Evolutionary conservation across 495 filamentous ascomycete species (phyloP).

Genomic region (Penicillium atrosanguineum): DNA sequence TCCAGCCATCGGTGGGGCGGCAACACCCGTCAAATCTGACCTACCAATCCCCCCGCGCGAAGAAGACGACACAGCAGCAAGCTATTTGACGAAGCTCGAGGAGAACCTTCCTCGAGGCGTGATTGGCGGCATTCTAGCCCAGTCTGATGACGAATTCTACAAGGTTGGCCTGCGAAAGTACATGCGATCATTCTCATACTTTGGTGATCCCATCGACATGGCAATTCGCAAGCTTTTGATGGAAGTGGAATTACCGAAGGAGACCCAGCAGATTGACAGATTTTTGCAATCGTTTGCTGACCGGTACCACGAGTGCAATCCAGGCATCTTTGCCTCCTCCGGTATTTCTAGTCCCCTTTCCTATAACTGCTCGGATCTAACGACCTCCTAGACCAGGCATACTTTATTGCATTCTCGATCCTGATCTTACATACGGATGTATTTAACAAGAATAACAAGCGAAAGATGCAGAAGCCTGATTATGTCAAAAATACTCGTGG

Average conservation of each 20-base stretch:
- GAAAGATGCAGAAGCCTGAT: conserved; percentile 96
- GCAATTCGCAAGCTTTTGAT: conserved; percentile 91
- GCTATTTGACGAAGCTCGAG: conserved; percentile 80
- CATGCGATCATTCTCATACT: conserved; percentile 91
- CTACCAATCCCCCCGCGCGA: conserved; percentile 71
- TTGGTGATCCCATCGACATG: conserved; percentile 97
- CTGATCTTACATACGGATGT: conserved; percentile 96
- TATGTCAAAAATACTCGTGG: conserved; percentile 93
- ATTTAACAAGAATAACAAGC: conserved; percentile 99
- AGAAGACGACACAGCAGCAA: conserved; percentile 86
- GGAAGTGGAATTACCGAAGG: conserved; percentile 93
- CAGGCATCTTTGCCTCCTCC: conserved; percentile 86
- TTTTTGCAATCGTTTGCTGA: conserved; percentile 93
- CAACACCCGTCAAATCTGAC: conserved; percentile 67
- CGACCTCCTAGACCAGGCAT: conserved; percentile 70
- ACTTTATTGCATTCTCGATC: conserved; percentile 96
- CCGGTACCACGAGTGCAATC: conserved; percentile 97
- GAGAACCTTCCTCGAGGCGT: conserved; percentile 72
- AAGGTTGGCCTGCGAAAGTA: conserved; percentile 83
- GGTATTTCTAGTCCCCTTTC: conserved; percentile 35
- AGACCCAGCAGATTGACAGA: conserved; percentile 97
- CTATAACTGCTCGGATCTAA: conserved; percentile 5
- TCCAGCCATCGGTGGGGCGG: conserved; percentile 47
- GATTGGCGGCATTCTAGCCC: conserved; percentile 78
- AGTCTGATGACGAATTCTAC: conserved; percentile 79